phyloP scores from a whole-genome alignment of 1,284 basidiomycete genomes.

The Moesziomyces antarcticus region DNA sequence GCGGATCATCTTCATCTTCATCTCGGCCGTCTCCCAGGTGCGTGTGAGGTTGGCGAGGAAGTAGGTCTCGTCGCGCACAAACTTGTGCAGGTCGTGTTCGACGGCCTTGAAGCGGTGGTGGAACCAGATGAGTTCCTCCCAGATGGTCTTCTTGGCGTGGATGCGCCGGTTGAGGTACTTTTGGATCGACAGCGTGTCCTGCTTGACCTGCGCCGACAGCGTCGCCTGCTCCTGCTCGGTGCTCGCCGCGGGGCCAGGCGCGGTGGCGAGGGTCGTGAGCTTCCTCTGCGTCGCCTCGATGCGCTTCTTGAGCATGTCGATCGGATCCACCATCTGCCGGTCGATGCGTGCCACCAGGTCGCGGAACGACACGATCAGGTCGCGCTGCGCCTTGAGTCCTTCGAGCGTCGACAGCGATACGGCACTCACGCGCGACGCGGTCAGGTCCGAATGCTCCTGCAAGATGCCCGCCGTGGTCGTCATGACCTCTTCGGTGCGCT shows the following conservation, averaged over 20 bases:
- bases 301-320: constrained; percentile 42
- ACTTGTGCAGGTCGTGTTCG: constrained; percentile 34
- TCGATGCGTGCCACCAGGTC: constrained; percentile 43
- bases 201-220: constrained; percentile 30
- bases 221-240: constrained; percentile 41
- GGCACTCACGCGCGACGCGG: constrained; percentile 30
- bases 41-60: constrained; percentile 20
- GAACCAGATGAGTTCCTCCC: constrained; percentile 51
- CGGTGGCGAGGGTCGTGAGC: constrained; percentile 26
- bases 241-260: constrained; percentile 7
- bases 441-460: constrained; percentile 38
- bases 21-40: constrained; percentile 42
- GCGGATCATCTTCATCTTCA: constrained; percentile 49
- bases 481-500: constrained; percentile 35
- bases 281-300: constrained; percentile 37
- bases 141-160: constrained; percentile 43
- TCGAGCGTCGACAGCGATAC: constrained; percentile 34
- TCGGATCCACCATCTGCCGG: constrained; percentile 41
- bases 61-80: constrained; percentile 30
- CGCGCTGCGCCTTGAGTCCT: constrained; percentile 45
- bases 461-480: constrained; percentile 23
- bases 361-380: constrained; percentile 47
- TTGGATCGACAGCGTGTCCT: constrained; percentile 34
- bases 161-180: constrained; percentile 43
- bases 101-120: constrained; percentile 39